Evolutionary conservation across 176 grass and related monocot genomes (phyloP).

Genomic region (Lolium rigidum): DNA sequence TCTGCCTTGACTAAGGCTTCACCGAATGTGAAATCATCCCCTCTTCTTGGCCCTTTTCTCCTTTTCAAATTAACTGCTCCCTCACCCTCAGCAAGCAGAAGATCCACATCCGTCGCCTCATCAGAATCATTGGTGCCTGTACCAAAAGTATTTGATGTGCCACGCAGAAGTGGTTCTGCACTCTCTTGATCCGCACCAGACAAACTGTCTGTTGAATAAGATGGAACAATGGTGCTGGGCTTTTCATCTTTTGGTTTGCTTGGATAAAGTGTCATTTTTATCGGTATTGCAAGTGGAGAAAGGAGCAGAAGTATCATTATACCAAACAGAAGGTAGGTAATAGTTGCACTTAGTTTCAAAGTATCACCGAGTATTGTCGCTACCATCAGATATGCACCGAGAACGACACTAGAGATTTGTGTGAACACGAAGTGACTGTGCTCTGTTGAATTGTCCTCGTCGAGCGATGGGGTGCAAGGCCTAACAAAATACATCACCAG

Average conservation of each 20-base stretch:
- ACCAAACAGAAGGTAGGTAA: conserved; percentile 75
- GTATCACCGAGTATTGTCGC: conserved; percentile 68
- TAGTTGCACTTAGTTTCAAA: conserved; percentile 53
- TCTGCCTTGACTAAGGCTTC: conserved; percentile 91
- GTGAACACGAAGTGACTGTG: conserved; percentile 84
- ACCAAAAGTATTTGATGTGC: conserved; percentile 35
- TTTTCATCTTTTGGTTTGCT: conserved; percentile 57
- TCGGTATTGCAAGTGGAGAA: conserved; percentile 82
- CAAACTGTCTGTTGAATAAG: conserved; percentile 62
- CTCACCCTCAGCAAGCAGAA: conserved; percentile 87
- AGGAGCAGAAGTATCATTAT: conserved; percentile 88
- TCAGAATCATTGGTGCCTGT: conserved; percentile 42
- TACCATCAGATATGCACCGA: conserved; percentile 78
- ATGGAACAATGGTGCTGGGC: conserved; percentile 44
- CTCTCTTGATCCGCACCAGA: conserved; percentile 55
- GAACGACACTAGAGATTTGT: conserved; percentile 77
- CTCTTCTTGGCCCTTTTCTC: conserved; percentile 80
- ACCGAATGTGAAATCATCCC: conserved; percentile 87
- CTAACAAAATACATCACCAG: conserved; percentile 87
- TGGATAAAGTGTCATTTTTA: conserved; percentile 95
- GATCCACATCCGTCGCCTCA: conserved; percentile 77
- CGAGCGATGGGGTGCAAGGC: conserved; percentile 82
- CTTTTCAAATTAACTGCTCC: conserved; percentile 78
- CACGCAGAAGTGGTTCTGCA: conserved; percentile 61
- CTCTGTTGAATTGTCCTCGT: conserved; percentile 77